Conservation (phyloP, 495 filamentous ascomycete genomes). For the Ascobolus immersus region DNA sequence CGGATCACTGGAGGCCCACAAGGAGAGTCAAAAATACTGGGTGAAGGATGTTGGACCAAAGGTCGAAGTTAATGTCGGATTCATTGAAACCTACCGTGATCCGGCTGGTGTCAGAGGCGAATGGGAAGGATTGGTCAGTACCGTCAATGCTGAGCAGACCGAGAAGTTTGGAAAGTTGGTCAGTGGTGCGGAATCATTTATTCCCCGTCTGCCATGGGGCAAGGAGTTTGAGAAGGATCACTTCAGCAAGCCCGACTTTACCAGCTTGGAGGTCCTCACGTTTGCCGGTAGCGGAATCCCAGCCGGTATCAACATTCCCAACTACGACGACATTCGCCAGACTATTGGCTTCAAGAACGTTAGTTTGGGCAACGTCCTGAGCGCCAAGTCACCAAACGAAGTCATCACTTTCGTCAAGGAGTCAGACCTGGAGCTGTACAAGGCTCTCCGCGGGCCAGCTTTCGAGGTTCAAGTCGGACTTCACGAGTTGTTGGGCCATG, state of each 20-base stretch:
- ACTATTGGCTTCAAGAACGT: constrained; percentile 97
- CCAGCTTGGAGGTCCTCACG: constrained; percentile 45
- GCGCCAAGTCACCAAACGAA: constrained; percentile 72
- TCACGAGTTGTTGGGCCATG: constrained; percentile 87
- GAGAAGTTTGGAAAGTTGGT: constrained; percentile 73
- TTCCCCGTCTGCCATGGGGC: constrained; percentile 69
- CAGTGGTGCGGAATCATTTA: constrained; percentile 49
- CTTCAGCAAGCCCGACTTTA: constrained; percentile 86
- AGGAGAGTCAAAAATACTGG: constrained; percentile 76
- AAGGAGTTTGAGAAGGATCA: constrained; percentile 84
- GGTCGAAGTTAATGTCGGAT: constrained; percentile 79
- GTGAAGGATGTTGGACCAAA: constrained; percentile 72
- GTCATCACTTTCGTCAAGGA: constrained; percentile 65
- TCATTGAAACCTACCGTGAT: constrained; percentile 90
- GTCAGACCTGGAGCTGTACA: constrained; percentile 48
- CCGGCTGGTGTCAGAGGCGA: constrained; percentile 82
- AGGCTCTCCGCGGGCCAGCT: constrained; percentile 51
- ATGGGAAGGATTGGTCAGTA: constrained; percentile 81
- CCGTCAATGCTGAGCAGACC: constrained; percentile 69
- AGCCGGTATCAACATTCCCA: constrained; percentile 37
- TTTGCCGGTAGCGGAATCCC: constrained; percentile 64
- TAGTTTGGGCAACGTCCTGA: constrained; percentile 67
- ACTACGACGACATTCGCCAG: constrained; percentile 77
- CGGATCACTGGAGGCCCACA: constrained; percentile 69
- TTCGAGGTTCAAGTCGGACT: constrained; percentile 92